Conservation (phyloP, 2,329 filamentous ascomycete species). For the Sporothrix sp. region DNA sequence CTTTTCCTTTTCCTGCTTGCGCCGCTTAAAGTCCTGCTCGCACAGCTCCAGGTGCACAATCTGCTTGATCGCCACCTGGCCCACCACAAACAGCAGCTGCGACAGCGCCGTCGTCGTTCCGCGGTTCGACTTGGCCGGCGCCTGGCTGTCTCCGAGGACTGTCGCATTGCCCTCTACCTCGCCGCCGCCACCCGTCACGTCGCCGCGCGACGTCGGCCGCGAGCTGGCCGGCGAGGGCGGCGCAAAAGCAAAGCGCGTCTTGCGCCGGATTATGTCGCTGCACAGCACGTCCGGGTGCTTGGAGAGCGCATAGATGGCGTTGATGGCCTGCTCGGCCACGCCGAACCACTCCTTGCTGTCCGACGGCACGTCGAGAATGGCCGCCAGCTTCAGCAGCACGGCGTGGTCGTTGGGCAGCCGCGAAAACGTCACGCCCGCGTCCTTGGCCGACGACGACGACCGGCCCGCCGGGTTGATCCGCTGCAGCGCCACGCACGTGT, state of each 20-base stretch:
- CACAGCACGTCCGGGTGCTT: conserved; percentile 91
- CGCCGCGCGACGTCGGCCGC: conserved; percentile 37
- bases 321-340: conserved; percentile 90
- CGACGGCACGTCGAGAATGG: conserved; percentile 75
- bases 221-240: conserved; percentile 35
- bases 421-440: conserved; percentile 58
- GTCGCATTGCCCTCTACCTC: conserved; percentile 32
- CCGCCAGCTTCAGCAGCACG: conserved; percentile 68
- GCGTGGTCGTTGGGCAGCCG: conserved; percentile 88
- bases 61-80: conserved; percentile 95
- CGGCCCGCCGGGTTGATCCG: conserved; percentile 82
- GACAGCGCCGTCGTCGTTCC: conserved; percentile 48
- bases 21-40: conserved; percentile 93
- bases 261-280: conserved; percentile 78
- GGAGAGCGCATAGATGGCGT: conserved; percentile 86
- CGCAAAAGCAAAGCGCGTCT: conserved; percentile 70
- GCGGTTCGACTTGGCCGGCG: not conserved
- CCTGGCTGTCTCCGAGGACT: conserved; percentile 36
- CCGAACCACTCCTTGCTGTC: conserved; percentile 95
- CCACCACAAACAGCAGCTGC: conserved; percentile 88
- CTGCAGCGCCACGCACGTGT: conserved; percentile 85
- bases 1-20: conserved; percentile 85
- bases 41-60: conserved; percentile 98
- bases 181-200: conserved; percentile 23
- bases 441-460: conserved; percentile 71